Evolutionary conservation across 768 basidiomycete species (phyloP).

Genomic region (Serendipita sp.): DNA sequence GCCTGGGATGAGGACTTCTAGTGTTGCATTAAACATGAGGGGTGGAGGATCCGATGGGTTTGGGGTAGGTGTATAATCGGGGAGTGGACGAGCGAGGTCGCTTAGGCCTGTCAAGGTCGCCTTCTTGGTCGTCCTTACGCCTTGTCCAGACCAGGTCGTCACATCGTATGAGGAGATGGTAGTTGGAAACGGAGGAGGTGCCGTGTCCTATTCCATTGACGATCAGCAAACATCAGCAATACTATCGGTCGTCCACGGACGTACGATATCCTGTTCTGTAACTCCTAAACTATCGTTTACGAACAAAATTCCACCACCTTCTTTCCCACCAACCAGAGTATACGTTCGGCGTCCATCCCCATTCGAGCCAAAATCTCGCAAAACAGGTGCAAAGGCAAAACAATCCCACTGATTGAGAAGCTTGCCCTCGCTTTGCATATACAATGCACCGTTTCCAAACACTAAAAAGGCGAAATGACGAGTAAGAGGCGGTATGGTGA

Average conservation of each 20-base stretch:
- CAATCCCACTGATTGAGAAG: not conserved
- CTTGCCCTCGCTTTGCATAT: not conserved
- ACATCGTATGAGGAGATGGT: not conserved
- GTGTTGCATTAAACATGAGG: not conserved
- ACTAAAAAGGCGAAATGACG: not conserved
- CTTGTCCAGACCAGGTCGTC: not conserved
- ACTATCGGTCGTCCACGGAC: not conserved
- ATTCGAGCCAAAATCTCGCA: not conserved
- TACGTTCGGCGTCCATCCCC: not conserved
- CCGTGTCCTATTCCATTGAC: not conserved
- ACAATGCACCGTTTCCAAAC: not conserved
- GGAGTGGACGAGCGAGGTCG: too few relatives aligned
- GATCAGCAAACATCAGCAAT: not conserved
- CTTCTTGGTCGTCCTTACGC: not conserved
- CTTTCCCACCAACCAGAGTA: conserved; percentile 1
- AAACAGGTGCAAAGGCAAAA: not conserved
- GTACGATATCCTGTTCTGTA: not conserved
- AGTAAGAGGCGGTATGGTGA: not conserved
- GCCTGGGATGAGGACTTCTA: not conserved
- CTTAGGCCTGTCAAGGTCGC: not conserved
- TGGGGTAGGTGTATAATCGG: too few relatives aligned
- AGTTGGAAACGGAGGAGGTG: not conserved
- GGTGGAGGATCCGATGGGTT: not conserved
- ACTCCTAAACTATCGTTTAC: not conserved
- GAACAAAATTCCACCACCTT: conserved; percentile 1